Percentiles rank a stretch among this genome's conserved stretches.
phyloP scores from a whole-genome alignment of 805 yeast species.

The Saturnispora galanensis region DNA sequence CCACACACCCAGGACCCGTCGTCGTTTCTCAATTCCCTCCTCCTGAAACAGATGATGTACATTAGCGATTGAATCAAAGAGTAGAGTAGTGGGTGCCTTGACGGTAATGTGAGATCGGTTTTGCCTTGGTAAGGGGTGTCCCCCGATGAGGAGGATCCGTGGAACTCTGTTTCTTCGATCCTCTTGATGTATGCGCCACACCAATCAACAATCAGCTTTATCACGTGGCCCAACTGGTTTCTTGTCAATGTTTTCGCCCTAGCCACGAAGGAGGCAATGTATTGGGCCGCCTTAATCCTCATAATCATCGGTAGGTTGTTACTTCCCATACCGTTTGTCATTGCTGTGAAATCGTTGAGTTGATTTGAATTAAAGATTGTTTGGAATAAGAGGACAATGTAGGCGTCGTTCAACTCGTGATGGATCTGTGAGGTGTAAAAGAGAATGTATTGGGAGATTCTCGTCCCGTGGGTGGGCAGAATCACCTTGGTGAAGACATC shows the following conservation, averaged over 20 bases:
- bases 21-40: constrained; percentile 36
- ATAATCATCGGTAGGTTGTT: constrained; percentile 33
- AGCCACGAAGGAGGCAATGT: constrained; percentile 81
- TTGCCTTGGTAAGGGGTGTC: constrained; percentile 10
- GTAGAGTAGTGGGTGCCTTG: constrained; percentile 46
- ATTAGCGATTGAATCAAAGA: constrained; percentile 85
- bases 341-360: constrained; percentile 2
- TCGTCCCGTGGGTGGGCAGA: constrained; percentile 85
- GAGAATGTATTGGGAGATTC: constrained; percentile 75
- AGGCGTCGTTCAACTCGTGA: constrained; percentile 77
- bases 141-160: background rate
- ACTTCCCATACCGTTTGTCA: background rate
- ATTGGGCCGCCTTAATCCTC: constrained; percentile 84
- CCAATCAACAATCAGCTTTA: constrained; percentile 80
- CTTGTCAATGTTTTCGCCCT: constrained; percentile 67
- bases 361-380: constrained; percentile 58
- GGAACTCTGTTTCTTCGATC: constrained; percentile 69
- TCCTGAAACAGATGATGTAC: constrained; percentile 87
- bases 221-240: constrained; percentile 69
- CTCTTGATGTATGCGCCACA: constrained; percentile 32
- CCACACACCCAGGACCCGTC: constrained; percentile 60
- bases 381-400: constrained; percentile 71
- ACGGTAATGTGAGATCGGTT: constrained; percentile 13
- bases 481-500: constrained; percentile 74
- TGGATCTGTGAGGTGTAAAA: constrained; percentile 77